A percentile compares a stretch with the other conserved stretches of the same genome.
These are phyloP conservation scores for Chondrostereum purpureum DNA, from an alignment of 1,284 basidiomycete genomes.

Conservation along the genomic window DNA sequence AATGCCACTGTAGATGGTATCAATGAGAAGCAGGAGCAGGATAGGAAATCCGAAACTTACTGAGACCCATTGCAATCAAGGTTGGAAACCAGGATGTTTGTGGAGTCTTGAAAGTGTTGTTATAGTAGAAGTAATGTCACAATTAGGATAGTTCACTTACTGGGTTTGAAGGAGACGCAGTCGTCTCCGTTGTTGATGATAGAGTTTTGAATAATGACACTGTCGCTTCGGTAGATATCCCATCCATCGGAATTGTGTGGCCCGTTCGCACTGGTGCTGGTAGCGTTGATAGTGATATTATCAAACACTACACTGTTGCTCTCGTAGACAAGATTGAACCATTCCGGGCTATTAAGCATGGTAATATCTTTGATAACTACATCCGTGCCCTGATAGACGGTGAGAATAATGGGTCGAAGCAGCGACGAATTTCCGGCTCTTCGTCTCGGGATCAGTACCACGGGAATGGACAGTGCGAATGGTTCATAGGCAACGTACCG, in stretches of 20 bases:
- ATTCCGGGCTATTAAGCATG: conserved; percentile 41
- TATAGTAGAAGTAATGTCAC: not conserved
- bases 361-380: conserved; percentile 49
- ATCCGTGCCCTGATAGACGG: conserved; percentile 49
- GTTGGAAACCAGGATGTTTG: conserved; percentile 53
- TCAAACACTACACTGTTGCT: conserved; percentile 40
- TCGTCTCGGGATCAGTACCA: too few species aligned
- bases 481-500: not conserved
- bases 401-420: conserved; percentile 50
- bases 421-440: not conserved
- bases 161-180: conserved; percentile 65
- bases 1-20: conserved; percentile 35
- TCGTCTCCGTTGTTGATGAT: conserved; percentile 56
- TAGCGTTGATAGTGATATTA: conserved; percentile 37
- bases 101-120: conserved; percentile 28
- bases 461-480: too few species aligned
- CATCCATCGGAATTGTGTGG: conserved; percentile 56
- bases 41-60: conserved; percentile 28
- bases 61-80: conserved; percentile 57
- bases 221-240: conserved; percentile 56
- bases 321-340: conserved; percentile 47
- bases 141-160: conserved; percentile 25
- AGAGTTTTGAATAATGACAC: conserved; percentile 43
- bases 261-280: conserved; percentile 36
- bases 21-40: too few species aligned